These are phyloP conservation scores for Fusarium sp. DNA, from an alignment of 2,329 filamentous ascomycete genomes.

Conservation along the genomic window DNA sequence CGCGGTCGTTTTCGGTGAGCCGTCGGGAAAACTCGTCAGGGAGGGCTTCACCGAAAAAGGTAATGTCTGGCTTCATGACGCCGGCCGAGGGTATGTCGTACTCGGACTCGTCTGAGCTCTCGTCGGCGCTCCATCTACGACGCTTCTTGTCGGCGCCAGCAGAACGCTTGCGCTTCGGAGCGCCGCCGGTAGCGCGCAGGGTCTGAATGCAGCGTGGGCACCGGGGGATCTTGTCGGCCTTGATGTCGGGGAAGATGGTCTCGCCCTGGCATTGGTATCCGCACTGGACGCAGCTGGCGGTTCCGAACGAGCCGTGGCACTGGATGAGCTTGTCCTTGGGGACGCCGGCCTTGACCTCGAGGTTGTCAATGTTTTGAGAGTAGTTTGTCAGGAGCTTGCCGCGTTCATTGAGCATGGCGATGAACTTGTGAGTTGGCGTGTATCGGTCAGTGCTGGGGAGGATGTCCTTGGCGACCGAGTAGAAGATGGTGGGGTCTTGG, in stretches of 20 bases:
- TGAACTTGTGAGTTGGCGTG: constrained; percentile 95
- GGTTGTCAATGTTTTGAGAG: constrained; percentile 98
- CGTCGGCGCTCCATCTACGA: constrained; percentile 53
- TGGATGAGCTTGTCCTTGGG: constrained; percentile 86
- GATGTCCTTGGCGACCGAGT: constrained; percentile 90
- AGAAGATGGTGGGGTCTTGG: constrained; percentile 90
- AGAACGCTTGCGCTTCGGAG: constrained; percentile 56
- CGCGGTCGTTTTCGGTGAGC: constrained; percentile 83
- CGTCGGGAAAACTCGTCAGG: constrained; percentile 85
- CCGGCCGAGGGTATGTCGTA: constrained; percentile 73
- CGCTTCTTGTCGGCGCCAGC: constrained; percentile 57
- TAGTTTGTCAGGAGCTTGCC: constrained; percentile 95
- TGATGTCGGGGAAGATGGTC: constrained; percentile 83
- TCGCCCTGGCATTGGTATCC: constrained; percentile 79
- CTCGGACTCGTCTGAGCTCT: constrained; percentile 59
- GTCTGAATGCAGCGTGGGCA: constrained; percentile 77
- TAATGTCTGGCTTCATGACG: constrained; percentile 98
- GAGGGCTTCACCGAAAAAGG: constrained; percentile 94
- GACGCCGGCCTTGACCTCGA: constrained; percentile 90
- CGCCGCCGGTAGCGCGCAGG: constrained; percentile 52
- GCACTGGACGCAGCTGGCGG: constrained; percentile 89
- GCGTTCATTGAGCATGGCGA: constrained; percentile 87
- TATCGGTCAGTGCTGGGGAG: constrained; percentile 82
- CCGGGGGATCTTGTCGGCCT: constrained; percentile 78
- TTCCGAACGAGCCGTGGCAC: constrained; percentile 96